A percentile compares a stretch with the other conserved stretches of the same genome.
Evolutionary conservation across 176 grass and related monocot species (phyloP).

Genomic region (Tillandsia fasciculata): DNA sequence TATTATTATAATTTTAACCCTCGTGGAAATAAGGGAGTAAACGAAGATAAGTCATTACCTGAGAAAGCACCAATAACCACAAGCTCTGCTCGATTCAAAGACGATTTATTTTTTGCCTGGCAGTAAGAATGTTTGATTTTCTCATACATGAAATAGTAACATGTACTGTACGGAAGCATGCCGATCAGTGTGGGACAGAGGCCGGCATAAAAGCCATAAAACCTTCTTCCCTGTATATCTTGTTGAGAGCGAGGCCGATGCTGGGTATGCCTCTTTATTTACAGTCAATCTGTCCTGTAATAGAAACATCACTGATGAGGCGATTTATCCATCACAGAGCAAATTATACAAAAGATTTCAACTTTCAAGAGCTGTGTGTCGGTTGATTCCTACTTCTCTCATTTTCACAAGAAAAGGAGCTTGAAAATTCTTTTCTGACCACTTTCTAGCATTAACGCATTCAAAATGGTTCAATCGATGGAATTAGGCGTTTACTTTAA

Average conservation of each 20-base stretch:
- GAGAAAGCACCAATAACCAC: slow-evolving; percentile 69
- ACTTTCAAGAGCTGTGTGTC: too few relatives aligned
- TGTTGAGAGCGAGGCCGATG: slow-evolving; percentile 49
- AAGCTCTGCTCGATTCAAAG: slow-evolving; percentile 54
- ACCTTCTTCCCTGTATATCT: slow-evolving; percentile 46
- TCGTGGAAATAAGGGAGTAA: not conserved
- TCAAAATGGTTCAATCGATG: too few relatives aligned
- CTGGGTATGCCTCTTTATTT: slow-evolving; percentile 48
- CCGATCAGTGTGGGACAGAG: slow-evolving; percentile 61
- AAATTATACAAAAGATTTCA: too few relatives aligned
- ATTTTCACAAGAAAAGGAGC: too few relatives aligned
- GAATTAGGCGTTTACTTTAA: too few relatives aligned
- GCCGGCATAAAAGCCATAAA: slow-evolving; percentile 63
- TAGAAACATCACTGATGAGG: not conserved
- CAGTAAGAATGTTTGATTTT: slow-evolving; percentile 67
- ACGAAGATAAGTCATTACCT: slow-evolving; percentile 24
- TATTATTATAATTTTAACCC: too few relatives aligned
- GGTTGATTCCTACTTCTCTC: too few relatives aligned
- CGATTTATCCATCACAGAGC: too few relatives aligned
- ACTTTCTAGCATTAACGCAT: too few relatives aligned
- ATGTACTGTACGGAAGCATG: slow-evolving; percentile 93
- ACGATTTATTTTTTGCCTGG: slow-evolving; percentile 41
- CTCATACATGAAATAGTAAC: slow-evolving; percentile 95
- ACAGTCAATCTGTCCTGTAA: slow-evolving; percentile 65
- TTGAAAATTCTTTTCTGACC: too few relatives aligned